These are phyloP conservation scores for Coprinopsis marcescibilis DNA, from an alignment of 768 basidiomycete genomes.

Conservation along the genomic window DNA sequence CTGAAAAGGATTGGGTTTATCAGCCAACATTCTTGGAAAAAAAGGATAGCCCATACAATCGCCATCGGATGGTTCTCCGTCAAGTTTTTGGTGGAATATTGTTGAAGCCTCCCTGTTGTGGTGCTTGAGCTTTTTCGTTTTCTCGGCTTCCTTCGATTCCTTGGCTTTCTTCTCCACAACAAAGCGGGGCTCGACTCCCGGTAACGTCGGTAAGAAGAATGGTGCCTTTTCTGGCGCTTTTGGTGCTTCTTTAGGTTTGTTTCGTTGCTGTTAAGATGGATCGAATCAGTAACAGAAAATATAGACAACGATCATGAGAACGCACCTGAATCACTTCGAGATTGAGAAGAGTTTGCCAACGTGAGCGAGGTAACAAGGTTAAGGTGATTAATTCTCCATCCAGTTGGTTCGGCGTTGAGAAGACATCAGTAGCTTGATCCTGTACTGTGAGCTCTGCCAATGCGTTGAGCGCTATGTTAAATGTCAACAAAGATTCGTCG, in stretches of 20 bases:
- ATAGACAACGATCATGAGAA: slow-evolving; percentile 8
- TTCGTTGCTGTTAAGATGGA: slow-evolving; percentile 54
- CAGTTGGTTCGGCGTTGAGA: slow-evolving; percentile 83
- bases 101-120: slow-evolving; percentile 51
- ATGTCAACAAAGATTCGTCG: neutral
- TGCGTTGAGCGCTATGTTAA: slow-evolving; percentile 56
- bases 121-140: no score
- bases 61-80: slow-evolving; percentile 46
- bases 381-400: slow-evolving; percentile 90
- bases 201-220: slow-evolving; percentile 92
- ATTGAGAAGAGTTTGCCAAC: slow-evolving; percentile 97
- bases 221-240: slow-evolving; percentile 95
- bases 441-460: slow-evolving; percentile 58
- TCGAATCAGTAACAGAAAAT: neutral
- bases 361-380: slow-evolving; percentile 83
- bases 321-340: slow-evolving; percentile 87
- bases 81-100: slow-evolving; percentile 64
- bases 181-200: slow-evolving; percentile 83
- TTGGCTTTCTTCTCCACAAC: slow-evolving; percentile 42
- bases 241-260: slow-evolving; percentile 93
- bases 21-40: neutral
- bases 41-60: slow-evolving; percentile 54
- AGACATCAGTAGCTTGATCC: slow-evolving; percentile 60
- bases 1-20: slow-evolving; percentile 28
- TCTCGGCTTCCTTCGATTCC: slow-evolving; percentile 51